Evolutionary conservation across 345 rosid genomes (phyloP), one percentile per base, ranked within the genome.

Genomic region (Tarenaya hassleriana): DNA sequence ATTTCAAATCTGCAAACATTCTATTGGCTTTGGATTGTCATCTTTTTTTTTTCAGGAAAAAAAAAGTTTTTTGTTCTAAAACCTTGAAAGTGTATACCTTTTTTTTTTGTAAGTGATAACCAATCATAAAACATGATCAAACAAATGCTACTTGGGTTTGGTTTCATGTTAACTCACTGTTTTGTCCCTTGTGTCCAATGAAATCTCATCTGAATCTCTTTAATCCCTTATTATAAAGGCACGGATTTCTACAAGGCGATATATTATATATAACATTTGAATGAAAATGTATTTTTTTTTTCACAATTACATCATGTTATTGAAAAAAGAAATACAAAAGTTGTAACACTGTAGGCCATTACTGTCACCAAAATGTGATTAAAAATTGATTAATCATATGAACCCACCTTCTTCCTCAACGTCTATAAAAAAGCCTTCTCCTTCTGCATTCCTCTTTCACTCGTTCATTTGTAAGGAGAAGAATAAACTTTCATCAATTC

Each of bases 341-440:
- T 70, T 80, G 60, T 37, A 68, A 67, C 62, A 62, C 56, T 79
- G 97, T 72, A 68, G 74, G 75, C 95, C 97, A 89, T 68, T 77
- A 71, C 59, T 82, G 81, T 66, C 72, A 85, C 95, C 69, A 61
- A 63, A 16, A 43, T 64, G 59, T 33, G 59, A 73, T 77, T 78
- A 77, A 75, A 4, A 45, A 66, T 63, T 69, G 68, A 64, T 63
- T 69, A 53, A 79, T 69, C 42, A 47, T 64, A 62, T 67, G 38
- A 75, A 52, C 77, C 87, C 63, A 76, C 71, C 69, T 65, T 74
- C 56, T 69, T 71, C 77, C 49, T 48, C 11, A 54, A 73, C 73
- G 83, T 71, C 79, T 83, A 83, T 79, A 82, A 79, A 66, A 13
- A 1, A 18, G 51, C 67, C 29, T 24, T 24, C 29, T 24, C 29